phyloP scores from a whole-genome alignment of 495 filamentous ascomycete genomes.

The Penicillium egyptiacum region DNA sequence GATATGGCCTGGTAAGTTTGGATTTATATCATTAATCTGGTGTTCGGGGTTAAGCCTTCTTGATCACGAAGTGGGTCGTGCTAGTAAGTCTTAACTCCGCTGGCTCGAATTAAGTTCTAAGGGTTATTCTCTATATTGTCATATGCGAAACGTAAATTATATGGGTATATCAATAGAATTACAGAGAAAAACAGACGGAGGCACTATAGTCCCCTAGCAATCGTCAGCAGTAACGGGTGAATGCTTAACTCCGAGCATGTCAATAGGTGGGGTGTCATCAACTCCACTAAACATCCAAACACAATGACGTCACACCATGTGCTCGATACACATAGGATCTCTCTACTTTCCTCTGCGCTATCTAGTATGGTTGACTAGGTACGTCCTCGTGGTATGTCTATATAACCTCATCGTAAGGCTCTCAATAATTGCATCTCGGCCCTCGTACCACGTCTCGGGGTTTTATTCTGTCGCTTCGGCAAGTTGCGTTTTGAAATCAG shows the following conservation, averaged over 20 bases:
- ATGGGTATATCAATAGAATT: too few species aligned
- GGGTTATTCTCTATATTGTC: too few species aligned
- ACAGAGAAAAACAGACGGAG: too few species aligned
- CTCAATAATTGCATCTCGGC: slow-evolving; percentile 9
- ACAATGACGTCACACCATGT: not conserved
- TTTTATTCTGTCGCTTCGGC: not conserved
- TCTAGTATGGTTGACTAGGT: not conserved
- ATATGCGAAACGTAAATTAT: too few species aligned
- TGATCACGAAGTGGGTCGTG: not conserved
- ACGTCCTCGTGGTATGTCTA: slow-evolving; percentile 5
- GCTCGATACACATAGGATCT: not conserved
- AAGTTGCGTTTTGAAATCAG: slow-evolving; percentile 6
- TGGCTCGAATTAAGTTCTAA: not conserved
- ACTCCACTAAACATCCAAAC: not conserved
- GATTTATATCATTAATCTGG: not conserved
- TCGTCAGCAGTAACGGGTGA: too few species aligned
- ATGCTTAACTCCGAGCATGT: too few species aligned
- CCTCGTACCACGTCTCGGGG: not conserved
- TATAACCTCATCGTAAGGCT: not conserved
- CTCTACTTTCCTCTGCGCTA: too few species aligned
- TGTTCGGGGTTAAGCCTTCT: not conserved
- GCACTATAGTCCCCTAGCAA: too few species aligned
- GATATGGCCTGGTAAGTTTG: not conserved
- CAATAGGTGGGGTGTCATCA: not conserved
- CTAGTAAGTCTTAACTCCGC: not conserved